Evolutionary conservation across 23 red algal species (phyloP).

Genomic region (Gracilaria domingensis): DNA sequence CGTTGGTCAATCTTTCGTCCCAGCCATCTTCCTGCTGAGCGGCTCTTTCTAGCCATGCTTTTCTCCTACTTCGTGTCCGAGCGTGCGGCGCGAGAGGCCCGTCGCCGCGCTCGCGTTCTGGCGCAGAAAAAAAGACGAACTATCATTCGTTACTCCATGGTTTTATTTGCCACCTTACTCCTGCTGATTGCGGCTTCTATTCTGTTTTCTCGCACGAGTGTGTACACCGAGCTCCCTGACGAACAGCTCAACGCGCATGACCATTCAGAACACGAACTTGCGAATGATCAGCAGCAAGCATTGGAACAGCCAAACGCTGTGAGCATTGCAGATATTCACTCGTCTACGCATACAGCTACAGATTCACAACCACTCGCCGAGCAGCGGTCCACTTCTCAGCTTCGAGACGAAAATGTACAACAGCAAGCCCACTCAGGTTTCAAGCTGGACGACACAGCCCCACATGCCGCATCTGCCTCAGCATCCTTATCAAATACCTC

Average conservation of each 20-base stretch:
- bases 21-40: background rate
- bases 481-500: background rate
- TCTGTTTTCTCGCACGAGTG: constrained; percentile 12
- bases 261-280: background rate
- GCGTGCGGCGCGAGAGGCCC: constrained; percentile 22
- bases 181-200: background rate
- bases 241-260: background rate
- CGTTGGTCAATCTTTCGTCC: background rate
- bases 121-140: constrained; percentile 18
- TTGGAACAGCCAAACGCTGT: background rate
- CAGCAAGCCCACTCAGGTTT: constrained; percentile 4
- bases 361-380: background rate
- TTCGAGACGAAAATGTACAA: background rate
- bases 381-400: background rate
- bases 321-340: background rate
- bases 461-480: background rate
- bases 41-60: background rate
- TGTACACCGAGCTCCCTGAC: constrained; percentile 3
- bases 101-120: constrained; percentile 11
- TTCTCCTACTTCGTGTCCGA: constrained; percentile 41
- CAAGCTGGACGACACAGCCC: background rate
- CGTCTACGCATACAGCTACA: background rate
- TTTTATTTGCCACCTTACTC: background rate
- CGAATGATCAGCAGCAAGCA: background rate
- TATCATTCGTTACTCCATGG: constrained; percentile 8